Base-by-base conservation (phyloP, 2,329 filamentous ascomycete species). In the Fusarium sp. region DNA sequence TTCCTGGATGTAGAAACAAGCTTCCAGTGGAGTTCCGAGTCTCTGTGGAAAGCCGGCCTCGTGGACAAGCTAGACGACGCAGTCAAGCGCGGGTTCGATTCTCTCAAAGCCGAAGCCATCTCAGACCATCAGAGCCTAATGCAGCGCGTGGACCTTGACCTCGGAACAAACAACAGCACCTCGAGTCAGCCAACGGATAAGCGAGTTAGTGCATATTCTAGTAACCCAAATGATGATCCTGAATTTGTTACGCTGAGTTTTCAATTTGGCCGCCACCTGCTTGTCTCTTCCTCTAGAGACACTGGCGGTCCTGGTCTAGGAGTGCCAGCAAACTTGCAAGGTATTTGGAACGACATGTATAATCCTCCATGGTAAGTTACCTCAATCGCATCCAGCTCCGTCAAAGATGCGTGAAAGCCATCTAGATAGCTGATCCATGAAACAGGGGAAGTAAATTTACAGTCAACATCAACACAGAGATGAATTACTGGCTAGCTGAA, bases 171-270 rank as follows among this genome's bases (percentile, higher is more conserved):
- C 20, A 30, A 30, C 5, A 8, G 5, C 20, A 7, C 28, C 10
- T 48, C 28, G 0, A 48, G 3, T 6, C 45, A 6, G 20, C 28
- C 45, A 48, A 48, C 20, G 0, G 45, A 48, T 13, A 3, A 48
- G 10, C 14, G 28, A 48, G 20, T 48, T 3, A 30, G 28, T 3
- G 28, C 28, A 30, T 48, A 30, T 10, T 0, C 6, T 0, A 16
- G 26, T 12, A 11, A n/a, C 3, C 28, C 45, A 1, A 3, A n/a
- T 0, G 7, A 48, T 3, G 45, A 48, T 15, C 28, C 20, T 9
- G 45, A 48, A 3, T 30, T 48, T n/a, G 3, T 48, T 16, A 26
- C 45, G 10, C 5, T 48, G 20, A 8, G 28, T 20, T 48, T 48
- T 14, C 7, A 48, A 6, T 30, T 48, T n/a, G 45, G 45, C 28